Evolutionary conservation across 345 rosid genomes (phyloP).

Genomic region (Atalantia buxifolia): DNA sequence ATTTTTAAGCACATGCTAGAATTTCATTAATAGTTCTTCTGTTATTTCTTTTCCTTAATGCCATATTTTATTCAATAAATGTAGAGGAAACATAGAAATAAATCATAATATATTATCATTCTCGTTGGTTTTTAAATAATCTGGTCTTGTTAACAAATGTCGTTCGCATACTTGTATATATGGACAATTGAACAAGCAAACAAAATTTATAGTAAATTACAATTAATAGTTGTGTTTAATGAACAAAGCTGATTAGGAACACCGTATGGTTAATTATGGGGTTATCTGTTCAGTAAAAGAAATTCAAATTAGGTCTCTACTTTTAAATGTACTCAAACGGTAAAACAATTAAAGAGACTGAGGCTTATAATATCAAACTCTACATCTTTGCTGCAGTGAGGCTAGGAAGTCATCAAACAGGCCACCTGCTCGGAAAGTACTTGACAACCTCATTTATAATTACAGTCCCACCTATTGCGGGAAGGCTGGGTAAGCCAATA

Average conservation of each 20-base stretch:
- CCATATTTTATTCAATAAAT: background rate
- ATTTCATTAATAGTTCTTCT: no score
- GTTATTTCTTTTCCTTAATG: background rate
- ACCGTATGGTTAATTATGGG: background rate
- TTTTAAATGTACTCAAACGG: background rate
- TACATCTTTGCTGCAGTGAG: conserved; percentile 50
- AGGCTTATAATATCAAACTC: background rate
- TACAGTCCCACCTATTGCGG: conserved; percentile 82
- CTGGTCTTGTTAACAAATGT: background rate
- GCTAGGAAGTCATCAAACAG: conserved; percentile 81
- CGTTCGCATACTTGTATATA: background rate
- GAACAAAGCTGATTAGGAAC: background rate
- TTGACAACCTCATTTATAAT: conserved; percentile 76
- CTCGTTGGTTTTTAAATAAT: background rate
- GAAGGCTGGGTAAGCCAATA: conserved; percentile 64
- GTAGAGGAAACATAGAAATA: background rate
- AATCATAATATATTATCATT: background rate
- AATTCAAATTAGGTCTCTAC: background rate
- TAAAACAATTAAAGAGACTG: background rate
- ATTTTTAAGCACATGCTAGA: background rate
- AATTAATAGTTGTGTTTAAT: background rate
- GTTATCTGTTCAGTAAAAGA: background rate
- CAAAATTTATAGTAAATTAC: background rate
- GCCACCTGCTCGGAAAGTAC: conserved; percentile 58
- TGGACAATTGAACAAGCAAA: background rate